Conservation (phyloP, 495 filamentous ascomycete species). For the Podospora appendiculata region DNA sequence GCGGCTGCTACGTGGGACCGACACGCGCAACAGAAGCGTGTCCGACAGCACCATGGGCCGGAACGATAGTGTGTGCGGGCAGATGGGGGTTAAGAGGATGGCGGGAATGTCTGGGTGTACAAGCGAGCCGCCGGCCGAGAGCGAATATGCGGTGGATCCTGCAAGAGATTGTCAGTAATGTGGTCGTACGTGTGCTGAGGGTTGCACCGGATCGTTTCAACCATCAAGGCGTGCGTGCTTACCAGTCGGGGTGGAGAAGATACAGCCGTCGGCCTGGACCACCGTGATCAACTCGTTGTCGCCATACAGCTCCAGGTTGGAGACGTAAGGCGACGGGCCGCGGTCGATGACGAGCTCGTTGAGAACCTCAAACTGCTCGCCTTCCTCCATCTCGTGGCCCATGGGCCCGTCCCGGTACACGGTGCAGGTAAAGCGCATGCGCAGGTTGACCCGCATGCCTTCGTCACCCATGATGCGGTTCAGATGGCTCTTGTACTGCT, state of each 20-base stretch:
- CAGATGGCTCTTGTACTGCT: constrained; percentile 70
- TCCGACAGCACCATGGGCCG: constrained; percentile 98
- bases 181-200: too few relatives aligned
- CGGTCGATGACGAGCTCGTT: constrained; percentile 98
- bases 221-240: constrained; percentile 12
- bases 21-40: constrained; percentile 79
- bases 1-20: constrained; percentile 73
- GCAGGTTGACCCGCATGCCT: constrained; percentile 90
- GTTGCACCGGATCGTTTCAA: too few relatives aligned
- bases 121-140: constrained; percentile 90
- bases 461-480: constrained; percentile 81
- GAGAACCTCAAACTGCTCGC: constrained; percentile 88
- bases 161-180: constrained; percentile 1
- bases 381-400: constrained; percentile 53
- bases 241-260: constrained; percentile 92
- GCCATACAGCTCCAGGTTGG: constrained; percentile 90
- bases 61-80: constrained; percentile 93
- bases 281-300: constrained; percentile 90
- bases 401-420: constrained; percentile 60
- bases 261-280: constrained; percentile 92
- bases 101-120: constrained; percentile 96
- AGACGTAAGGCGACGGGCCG: constrained; percentile 92
- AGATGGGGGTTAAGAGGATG: constrained; percentile 95
- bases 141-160: constrained; percentile 89
- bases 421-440: constrained; percentile 96